These are phyloP conservation scores for Phytophthora podocarpi DNA, from an alignment of 352 stramenopile species.

Conservation along the genomic window DNA sequence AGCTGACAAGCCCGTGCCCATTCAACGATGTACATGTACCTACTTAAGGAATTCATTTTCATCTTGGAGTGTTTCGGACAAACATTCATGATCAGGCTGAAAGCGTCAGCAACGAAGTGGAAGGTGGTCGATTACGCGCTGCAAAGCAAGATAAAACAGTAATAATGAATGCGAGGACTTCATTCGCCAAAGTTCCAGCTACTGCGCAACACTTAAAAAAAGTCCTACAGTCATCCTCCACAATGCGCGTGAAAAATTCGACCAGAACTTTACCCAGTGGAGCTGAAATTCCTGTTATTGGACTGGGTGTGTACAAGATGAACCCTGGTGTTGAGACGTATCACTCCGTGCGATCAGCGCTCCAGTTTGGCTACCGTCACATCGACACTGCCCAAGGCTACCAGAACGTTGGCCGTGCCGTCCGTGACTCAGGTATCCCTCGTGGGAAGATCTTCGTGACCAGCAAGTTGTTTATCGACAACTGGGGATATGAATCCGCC, in stretches of 20 bases:
- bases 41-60: not conserved
- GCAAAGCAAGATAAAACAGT: not conserved
- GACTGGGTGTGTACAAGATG: conserved; percentile 59
- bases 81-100: not conserved
- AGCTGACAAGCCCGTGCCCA: too few species aligned
- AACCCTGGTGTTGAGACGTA: conserved; percentile 51
- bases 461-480: conserved; percentile 65
- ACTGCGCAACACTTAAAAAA: not conserved
- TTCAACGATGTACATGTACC: too few species aligned
- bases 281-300: conserved; percentile 43
- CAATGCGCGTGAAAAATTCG: too few species aligned
- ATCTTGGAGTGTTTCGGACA: too few species aligned
- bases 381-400: conserved; percentile 90
- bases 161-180: too few species aligned
- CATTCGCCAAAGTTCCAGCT: not conserved
- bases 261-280: conserved; percentile 48
- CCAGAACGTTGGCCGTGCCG: conserved; percentile 80
- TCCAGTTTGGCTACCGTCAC: conserved; percentile 83
- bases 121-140: not conserved
- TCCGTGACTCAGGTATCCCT: conserved; percentile 66
- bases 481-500: conserved; percentile 73
- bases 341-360: conserved; percentile 46
- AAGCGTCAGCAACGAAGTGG: not conserved
- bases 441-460: conserved; percentile 80
- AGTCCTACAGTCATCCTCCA: conserved; percentile 3